Percentiles rank a stretch among this genome's conserved stretches.
Evolutionary conservation across 1,139 yeast species (phyloP).

Genomic region (Blastobotrys illinoisensis): DNA sequence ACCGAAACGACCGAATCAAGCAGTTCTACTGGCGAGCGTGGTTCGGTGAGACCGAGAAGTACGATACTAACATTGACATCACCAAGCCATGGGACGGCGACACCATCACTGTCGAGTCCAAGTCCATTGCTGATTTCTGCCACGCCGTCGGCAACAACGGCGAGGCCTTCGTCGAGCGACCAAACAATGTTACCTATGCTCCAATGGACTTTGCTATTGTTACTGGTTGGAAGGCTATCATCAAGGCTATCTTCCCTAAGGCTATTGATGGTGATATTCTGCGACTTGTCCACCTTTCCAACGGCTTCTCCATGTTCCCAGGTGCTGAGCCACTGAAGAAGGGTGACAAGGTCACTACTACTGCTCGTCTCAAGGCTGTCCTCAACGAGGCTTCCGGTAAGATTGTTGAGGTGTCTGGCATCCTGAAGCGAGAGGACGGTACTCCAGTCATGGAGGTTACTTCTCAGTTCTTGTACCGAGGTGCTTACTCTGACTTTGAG

Average conservation of each 20-base stretch:
- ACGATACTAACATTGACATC: slow-evolving; percentile 53
- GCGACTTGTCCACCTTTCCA: slow-evolving; percentile 89
- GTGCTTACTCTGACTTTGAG: slow-evolving; percentile 77
- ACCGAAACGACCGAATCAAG: slow-evolving; percentile 88
- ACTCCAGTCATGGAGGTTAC: slow-evolving; percentile 88
- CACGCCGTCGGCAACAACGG: slow-evolving; percentile 97
- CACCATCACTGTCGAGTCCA: slow-evolving; percentile 60
- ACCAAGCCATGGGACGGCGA: slow-evolving; percentile 66
- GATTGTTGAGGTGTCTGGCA: slow-evolving; percentile 92
- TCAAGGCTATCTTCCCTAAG: slow-evolving; percentile 94
- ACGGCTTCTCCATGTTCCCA: slow-evolving; percentile 89
- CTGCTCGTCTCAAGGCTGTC: slow-evolving; percentile 84
- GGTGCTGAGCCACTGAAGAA: slow-evolving; percentile 86
- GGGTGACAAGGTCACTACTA: slow-evolving; percentile 79
- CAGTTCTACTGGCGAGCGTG: slow-evolving; percentile 96
- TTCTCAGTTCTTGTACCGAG: slow-evolving; percentile 95
- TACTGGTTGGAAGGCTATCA: slow-evolving; percentile 96
- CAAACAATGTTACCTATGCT: slow-evolving; percentile 79
- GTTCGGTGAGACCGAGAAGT: slow-evolving; percentile 66
- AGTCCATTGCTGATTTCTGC: slow-evolving; percentile 85
- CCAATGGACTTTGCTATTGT: slow-evolving; percentile 99
- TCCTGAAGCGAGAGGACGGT: slow-evolving; percentile 62
- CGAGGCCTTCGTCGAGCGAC: slow-evolving; percentile 88
- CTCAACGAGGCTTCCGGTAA: slow-evolving; percentile 90
- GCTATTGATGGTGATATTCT: slow-evolving; percentile 94